Evolutionary conservation across 257 asterid genomes (phyloP), one percentile per base, ranked within the genome.

Genomic region (Datura wrightii): DNA sequence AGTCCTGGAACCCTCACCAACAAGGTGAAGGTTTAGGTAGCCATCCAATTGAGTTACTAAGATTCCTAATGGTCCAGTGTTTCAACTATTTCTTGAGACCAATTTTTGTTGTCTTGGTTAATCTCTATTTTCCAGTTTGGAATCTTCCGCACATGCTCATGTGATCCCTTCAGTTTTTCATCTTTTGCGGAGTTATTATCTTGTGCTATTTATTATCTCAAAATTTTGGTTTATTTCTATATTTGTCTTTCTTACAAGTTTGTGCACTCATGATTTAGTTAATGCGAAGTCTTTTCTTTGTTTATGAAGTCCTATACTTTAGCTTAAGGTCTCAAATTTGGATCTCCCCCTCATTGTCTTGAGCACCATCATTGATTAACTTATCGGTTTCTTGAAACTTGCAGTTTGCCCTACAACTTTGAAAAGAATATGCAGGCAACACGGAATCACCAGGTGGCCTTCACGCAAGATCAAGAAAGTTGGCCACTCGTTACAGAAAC

Each of bases 401-500:
- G 88, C 98, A 94, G 97, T 94, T 79, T 94, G 97, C 79, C 98
- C 97, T 54, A 93, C 97, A 63, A 94, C 98, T 63, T 89, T 94
- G 92, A 93, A 93, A 87, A 94, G 97, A 84, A 94, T 94, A 89
- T 94, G 98, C 93, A 89, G 98, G 85, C 94, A 91, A 79, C 97
- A 94, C 16, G 98, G 98, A 72, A 94, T 93, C 67, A 90, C 90
- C 3, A 88, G 97, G 65, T 94, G 97, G 98, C 98, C 98, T 54
- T 94, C 98, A 63, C 87, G 97, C 46, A 94, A 94, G 94, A 92
- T 94, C 89, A 93, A 91, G 92, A 93, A 94, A 90, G 98, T 94
- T 3, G 94, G 95, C 36, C 97, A 93, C 88, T 93, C 98, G 2
- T 86, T 93, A 79, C 92, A 88, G 89, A 94, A 94, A 84, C 96